Percentiles rank a stretch among this genome's conserved stretches.
Conservation (phyloP, 768 basidiomycete species). For the Lactifluus volemus region DNA sequence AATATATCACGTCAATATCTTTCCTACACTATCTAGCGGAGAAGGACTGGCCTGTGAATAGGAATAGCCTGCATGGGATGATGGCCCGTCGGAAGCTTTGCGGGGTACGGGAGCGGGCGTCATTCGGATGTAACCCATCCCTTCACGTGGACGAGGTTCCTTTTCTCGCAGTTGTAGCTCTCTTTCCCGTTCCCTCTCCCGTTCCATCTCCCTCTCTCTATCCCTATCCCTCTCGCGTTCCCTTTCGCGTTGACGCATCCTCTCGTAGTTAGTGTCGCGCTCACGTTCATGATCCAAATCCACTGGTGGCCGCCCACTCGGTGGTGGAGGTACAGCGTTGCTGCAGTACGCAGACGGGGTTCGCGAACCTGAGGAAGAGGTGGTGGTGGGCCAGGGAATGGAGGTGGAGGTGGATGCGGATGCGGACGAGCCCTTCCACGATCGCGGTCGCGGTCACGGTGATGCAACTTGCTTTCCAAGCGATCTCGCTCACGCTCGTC, state of each 20-base stretch:
- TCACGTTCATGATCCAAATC: conserved; percentile 23
- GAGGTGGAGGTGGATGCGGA: conserved; percentile 6
- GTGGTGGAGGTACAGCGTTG: conserved; percentile 7
- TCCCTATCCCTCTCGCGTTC: conserved; percentile 13
- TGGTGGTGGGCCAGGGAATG: conserved; percentile 9
- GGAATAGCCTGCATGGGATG: not conserved
- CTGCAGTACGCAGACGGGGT: not conserved
- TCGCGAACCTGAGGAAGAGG: conserved; percentile 12
- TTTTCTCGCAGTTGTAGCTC: conserved; percentile 20
- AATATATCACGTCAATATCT: not conserved
- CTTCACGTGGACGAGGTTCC: conserved; percentile 22
- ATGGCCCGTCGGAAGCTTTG: conserved; percentile 11
- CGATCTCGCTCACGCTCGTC: conserved; percentile 18
- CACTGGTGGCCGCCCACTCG: conserved; percentile 24
- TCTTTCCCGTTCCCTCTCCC: conserved; percentile 20
- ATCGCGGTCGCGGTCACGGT: conserved; percentile 15
- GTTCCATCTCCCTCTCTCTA: conserved; percentile 11
- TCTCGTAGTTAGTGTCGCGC: conserved; percentile 25
- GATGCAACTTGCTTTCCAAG: conserved; percentile 12
- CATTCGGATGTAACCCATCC: conserved; percentile 20
- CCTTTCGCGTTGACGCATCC: conserved; percentile 21
- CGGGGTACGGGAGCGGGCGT: conserved; percentile 13
- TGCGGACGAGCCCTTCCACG: conserved; percentile 20
- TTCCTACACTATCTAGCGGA: not conserved
- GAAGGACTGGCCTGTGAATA: conserved; percentile 1